phyloP scores from a whole-genome alignment of 257 asterid species.

The Ophiorrhiza pumila region DNA sequence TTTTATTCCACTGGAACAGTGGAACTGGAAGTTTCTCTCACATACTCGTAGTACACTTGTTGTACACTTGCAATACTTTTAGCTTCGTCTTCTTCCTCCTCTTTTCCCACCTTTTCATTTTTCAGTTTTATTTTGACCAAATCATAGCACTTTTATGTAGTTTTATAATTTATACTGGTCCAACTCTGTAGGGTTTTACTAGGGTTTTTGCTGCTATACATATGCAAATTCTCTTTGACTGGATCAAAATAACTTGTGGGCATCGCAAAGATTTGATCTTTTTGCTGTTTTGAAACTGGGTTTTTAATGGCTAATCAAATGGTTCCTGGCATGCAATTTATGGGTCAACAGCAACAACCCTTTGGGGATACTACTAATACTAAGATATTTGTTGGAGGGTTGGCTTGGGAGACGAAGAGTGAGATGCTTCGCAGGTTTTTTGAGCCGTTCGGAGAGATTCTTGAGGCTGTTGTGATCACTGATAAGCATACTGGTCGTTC shows the following conservation, averaged over 20 bases:
- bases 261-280: neutral
- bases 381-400: conserved; percentile 38
- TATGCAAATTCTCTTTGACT: neutral
- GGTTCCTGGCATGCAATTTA: conserved; percentile 17
- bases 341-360: conserved; percentile 17
- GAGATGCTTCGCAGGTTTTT: conserved; percentile 30
- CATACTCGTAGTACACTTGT: conserved; percentile 11
- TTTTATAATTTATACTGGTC: neutral
- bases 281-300: neutral
- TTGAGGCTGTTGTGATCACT: conserved; percentile 41
- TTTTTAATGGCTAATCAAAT: conserved; percentile 27
- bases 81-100: conserved; percentile 1
- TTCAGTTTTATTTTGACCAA: neutral
- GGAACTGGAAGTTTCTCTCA: conserved; percentile 14
- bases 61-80: neutral
- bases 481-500: conserved; percentile 38
- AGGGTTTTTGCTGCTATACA: conserved; percentile 5
- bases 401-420: conserved; percentile 41
- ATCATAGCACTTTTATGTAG: neutral
- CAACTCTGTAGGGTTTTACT: conserved; percentile 6
- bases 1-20: too few relatives aligned
- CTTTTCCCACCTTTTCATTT: conserved; percentile 14
- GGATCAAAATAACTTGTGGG: neutral
- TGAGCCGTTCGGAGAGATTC: conserved; percentile 43
- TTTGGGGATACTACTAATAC: conserved; percentile 29